Evolutionary conservation across 2,329 filamentous ascomycete species (phyloP), one percentile per base, ranked within the genome.

Genomic region (Phymatotrichopsis omnivora): DNA sequence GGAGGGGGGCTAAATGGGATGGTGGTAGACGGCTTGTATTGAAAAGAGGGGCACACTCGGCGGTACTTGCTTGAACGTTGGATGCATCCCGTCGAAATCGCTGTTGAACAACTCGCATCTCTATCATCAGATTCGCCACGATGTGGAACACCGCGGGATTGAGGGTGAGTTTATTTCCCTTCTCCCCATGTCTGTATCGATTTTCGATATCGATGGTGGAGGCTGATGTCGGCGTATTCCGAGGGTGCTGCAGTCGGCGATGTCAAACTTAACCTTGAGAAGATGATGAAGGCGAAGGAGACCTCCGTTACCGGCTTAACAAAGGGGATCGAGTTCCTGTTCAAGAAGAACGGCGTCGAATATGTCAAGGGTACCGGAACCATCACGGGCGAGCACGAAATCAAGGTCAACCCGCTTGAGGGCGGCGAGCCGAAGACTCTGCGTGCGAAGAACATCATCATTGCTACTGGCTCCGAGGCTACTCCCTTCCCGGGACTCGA

Each of bases 241-340:
- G n/a, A 23, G 33, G 7, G n/a, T 45, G 20, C 17, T 29, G 42
- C 42, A 59, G 91, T 98, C 59, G 81, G 83, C 63, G 85, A 94
- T 69, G 89, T 98, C 62, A 93, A 93, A 68, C 80, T 98, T 63
- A 95, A 98, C 74, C 75, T 98, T 34, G 68, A 72, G 61, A 80
- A 91, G 66, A 86, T 98, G 78, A 95, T 98, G 87, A 93, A 95
- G 72, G 87, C 91, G 49, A 98, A 98, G 72, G 89, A 98, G 41
- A 82, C 78, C 27, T 93, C 91, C 41, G 91, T 98, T 53, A 67
- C 71, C 30, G 78, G 86, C 38, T 71, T 98, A 57, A 98, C 91
- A 57, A 96, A 96, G 74, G 91, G 91, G 65, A 83, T 98, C 56
- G 91, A 98, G 68, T 98, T 89, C 65, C 73, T 98, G 54, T 82